phyloP scores from a whole-genome alignment of 306 rosid genomes.

The Lagenaria siceraria region DNA sequence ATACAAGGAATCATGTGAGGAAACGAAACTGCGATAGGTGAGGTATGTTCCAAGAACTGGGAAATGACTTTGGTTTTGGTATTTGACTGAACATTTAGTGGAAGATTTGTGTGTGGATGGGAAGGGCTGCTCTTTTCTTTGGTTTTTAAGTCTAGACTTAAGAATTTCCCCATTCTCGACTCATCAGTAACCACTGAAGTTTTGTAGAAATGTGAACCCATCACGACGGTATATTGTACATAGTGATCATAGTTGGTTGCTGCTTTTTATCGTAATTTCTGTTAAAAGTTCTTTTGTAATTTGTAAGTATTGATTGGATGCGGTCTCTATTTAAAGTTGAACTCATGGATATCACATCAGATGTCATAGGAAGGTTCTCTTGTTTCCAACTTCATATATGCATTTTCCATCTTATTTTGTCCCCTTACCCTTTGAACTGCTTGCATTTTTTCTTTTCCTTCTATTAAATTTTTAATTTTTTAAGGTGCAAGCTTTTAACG shows the following conservation, averaged over 20 bases:
- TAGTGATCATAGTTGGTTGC: not conserved
- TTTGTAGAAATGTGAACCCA: not conserved
- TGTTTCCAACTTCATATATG: not conserved
- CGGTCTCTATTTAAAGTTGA: not conserved
- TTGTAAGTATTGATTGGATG: not conserved
- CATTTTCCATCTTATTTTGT: not conserved
- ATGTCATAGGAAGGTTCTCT: not conserved
- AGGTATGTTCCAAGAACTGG: not conserved
- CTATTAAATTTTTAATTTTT: not conserved
- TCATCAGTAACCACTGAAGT: not conserved
- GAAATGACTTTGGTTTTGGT: not conserved
- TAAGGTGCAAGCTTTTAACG: not conserved
- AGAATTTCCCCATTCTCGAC: not conserved
- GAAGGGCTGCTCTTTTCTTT: not conserved
- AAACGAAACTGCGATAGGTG: conserved; percentile 18
- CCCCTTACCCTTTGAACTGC: not conserved
- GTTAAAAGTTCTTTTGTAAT: not conserved
- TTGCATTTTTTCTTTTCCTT: not conserved
- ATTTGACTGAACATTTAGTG: not conserved
- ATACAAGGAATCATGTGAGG: conserved; percentile 51
- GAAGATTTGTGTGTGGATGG: not conserved
- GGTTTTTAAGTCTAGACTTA: not conserved
- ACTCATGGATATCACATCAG: not conserved
- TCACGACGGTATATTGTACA: not conserved
- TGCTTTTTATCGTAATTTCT: not conserved